phyloP scores from a whole-genome alignment of 2,329 filamentous ascomycete species.

The Exophiala mesophila region DNA sequence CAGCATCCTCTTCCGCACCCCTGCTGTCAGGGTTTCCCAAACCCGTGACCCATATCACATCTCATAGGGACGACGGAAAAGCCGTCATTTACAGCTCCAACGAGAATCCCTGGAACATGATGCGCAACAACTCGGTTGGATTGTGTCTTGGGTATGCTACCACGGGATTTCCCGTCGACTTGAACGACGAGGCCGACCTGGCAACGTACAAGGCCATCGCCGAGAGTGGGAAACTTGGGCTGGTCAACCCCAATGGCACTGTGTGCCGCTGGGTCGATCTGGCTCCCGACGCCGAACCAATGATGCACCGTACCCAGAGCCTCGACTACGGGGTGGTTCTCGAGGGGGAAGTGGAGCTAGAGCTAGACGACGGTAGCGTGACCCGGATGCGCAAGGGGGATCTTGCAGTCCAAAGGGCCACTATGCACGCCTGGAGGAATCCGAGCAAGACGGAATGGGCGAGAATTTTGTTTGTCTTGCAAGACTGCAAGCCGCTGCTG shows the following conservation, averaged over 20 bases:
- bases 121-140: neutral
- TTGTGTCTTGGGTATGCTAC: neutral
- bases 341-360: conserved; percentile 49
- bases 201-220: conserved; percentile 1
- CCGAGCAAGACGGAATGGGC: conserved; percentile 23
- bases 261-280: conserved; percentile 39
- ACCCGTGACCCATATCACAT: conserved; percentile 8
- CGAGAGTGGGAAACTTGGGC: neutral
- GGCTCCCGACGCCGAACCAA: conserved; percentile 35
- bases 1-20: too few relatives aligned
- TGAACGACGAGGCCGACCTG: conserved; percentile 11
- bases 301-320: conserved; percentile 51
- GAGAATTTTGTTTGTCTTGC: conserved; percentile 19
- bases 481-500: conserved; percentile 10
- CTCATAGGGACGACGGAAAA: conserved; percentile 4
- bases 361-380: conserved; percentile 47
- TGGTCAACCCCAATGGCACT: conserved; percentile 6
- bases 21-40: neutral
- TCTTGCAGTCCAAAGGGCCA: conserved; percentile 50
- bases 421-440: conserved; percentile 37
- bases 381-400: conserved; percentile 46
- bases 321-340: conserved; percentile 53
- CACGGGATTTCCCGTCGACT: conserved; percentile 1
- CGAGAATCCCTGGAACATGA: neutral
- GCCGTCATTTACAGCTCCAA: conserved; percentile 5